Evolutionary conservation across 306 rosid genomes (phyloP), one percentile per base, ranked within the genome.

Genomic region (Cercis canadensis): DNA sequence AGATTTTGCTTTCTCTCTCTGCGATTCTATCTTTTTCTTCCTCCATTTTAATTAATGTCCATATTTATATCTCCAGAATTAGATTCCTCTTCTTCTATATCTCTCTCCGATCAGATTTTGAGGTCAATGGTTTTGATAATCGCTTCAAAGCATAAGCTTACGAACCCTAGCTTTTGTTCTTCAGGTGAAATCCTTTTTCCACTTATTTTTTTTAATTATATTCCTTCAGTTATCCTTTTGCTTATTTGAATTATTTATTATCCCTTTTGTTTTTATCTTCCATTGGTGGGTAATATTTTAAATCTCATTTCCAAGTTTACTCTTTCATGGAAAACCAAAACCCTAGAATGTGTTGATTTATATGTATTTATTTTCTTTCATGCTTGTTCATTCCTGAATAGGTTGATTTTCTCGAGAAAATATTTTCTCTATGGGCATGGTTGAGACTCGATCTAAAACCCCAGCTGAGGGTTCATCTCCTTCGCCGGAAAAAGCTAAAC

Each of bases 371-470:
- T 45, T 74, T 60, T 57, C 37, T 6, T 69, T 64, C n/a, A 4
- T 19, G 15, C 29, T 21, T 51, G 6, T 33, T 29, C 56, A 62
- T 46, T 40, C 57, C 75, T 37, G 53, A 16, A 47, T 74, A 72
- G 80, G 70, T 77, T 82, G 80, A 58, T 86, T 81, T 82, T 73
- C 71, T 19, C 4, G 74, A 19, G 73, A 52, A 67, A 66, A 14
- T 18, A 32, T 45, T 67, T 70, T 59, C 74, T 55, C 68, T 66
- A 89, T 89, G 97, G 89, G 85, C 19, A 84, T 54, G 31, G 82
- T 80, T 49, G 86, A 82, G 73, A 81, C 80, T 33, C 72, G 80
- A 76, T 49, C 80, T 15, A 72, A 66, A 63, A 73, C 68, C 78
- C 79, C 66, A 49, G 58, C 49, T 54, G 79, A 46, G 57, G 78